Conservation (phyloP, 495 filamentous ascomycete species). For the Tuber aestivum region DNA sequence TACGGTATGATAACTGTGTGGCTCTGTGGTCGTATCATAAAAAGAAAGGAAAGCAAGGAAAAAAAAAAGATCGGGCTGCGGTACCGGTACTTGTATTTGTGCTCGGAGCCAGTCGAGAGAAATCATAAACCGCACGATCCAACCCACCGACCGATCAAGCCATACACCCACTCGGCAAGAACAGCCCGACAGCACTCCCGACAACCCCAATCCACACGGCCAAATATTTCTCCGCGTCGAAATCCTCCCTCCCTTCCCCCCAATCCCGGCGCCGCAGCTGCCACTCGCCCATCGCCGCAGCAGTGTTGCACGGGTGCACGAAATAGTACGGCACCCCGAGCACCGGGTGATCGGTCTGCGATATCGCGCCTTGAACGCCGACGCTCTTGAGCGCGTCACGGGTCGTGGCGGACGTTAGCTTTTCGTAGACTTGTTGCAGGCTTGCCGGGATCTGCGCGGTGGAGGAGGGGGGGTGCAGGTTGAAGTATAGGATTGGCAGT, state of each 20-base stretch:
- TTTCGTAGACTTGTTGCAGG: slow-evolving; percentile 17
- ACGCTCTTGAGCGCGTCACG: slow-evolving; percentile 14
- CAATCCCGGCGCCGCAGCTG: background rate
- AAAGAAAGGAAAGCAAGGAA: background rate
- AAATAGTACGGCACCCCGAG: slow-evolving; percentile 28
- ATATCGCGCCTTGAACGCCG: slow-evolving; percentile 28
- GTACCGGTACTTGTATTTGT: too few species aligned
- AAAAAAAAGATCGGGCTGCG: background rate
- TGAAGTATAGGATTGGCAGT: slow-evolving; percentile 32
- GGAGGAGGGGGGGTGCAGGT: slow-evolving; percentile 10
- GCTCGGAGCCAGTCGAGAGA: background rate
- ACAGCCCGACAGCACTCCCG: slow-evolving; percentile 25
- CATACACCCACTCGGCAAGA: slow-evolving; percentile 8
- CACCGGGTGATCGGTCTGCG: slow-evolving; percentile 29
- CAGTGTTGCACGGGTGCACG: slow-evolving; percentile 35
- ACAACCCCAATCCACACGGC: slow-evolving; percentile 30
- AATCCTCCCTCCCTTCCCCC: background rate
- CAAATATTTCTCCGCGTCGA: slow-evolving; percentile 23
- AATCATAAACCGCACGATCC: background rate
- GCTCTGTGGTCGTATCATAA: too few species aligned
- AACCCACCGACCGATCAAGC: background rate
- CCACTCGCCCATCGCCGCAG: slow-evolving; percentile 30
- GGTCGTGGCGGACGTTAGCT: slow-evolving; percentile 16
- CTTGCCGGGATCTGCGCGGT: slow-evolving; percentile 1
- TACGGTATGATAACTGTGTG: too few species aligned